These are phyloP conservation scores for Claviceps citrina DNA, from an alignment of 2,329 filamentous ascomycete genomes.

Conservation along the genomic window DNA sequence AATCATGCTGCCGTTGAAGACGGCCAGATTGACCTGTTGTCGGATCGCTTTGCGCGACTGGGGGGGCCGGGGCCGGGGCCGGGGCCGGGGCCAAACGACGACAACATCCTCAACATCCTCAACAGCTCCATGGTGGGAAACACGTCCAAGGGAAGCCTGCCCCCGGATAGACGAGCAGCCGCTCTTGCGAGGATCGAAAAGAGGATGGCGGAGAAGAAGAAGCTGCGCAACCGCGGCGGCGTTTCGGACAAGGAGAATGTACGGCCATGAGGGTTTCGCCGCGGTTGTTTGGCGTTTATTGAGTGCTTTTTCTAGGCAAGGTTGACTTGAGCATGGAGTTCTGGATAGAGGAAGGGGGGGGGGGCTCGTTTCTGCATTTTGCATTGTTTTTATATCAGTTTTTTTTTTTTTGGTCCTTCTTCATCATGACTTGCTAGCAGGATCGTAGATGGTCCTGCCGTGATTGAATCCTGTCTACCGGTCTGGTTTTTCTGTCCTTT, in stretches of 20 bases:
- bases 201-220: slow-evolving; percentile 35
- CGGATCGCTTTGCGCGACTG: slow-evolving; percentile 29
- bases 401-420: background rate
- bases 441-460: too few species aligned
- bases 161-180: slow-evolving; percentile 36
- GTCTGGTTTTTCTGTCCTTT: too few species aligned
- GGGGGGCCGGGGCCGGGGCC: slow-evolving; percentile 24
- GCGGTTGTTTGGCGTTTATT: background rate
- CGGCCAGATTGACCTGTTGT: slow-evolving; percentile 28
- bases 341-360: slow-evolving; percentile 2
- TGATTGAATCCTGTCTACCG: too few species aligned
- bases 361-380: background rate
- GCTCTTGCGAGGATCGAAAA: slow-evolving; percentile 39
- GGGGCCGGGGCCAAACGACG: too few species aligned
- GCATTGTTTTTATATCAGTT: background rate
- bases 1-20: slow-evolving; percentile 10
- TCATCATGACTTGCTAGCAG: too few species aligned
- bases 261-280: slow-evolving; percentile 15
- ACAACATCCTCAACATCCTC: too few species aligned
- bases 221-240: slow-evolving; percentile 15
- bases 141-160: slow-evolving; percentile 27
- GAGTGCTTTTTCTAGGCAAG: background rate
- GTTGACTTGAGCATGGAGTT: slow-evolving; percentile 12
- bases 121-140: slow-evolving; percentile 20
- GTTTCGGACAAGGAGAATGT: slow-evolving; percentile 37